A percentile compares a stretch with the other conserved stretches of the same genome.
These are phyloP conservation scores for Asterochloris sp. DNA, from an alignment of 139 green algal species.

Conservation along the genomic window DNA sequence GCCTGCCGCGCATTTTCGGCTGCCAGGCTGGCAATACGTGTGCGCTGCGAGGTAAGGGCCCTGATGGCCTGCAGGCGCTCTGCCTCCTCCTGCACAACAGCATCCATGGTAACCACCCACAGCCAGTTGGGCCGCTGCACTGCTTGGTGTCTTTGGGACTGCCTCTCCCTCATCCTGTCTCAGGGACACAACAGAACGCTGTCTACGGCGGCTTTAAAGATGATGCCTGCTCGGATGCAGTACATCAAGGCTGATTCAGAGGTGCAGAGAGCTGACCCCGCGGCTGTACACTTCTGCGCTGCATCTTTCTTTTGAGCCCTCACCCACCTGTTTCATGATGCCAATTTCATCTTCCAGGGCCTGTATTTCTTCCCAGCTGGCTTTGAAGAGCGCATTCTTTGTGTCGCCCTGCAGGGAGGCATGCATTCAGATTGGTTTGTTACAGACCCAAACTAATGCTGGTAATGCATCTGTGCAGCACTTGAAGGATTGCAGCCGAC, in stretches of 20 bases:
- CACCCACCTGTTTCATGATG: conserved; percentile 14
- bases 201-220: too few species aligned
- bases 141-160: too few species aligned
- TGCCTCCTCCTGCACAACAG: conserved; percentile 15
- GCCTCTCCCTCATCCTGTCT: too few species aligned
- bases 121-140: too few species aligned
- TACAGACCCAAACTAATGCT: neutral
- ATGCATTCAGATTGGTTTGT: neutral
- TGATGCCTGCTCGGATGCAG: too few species aligned
- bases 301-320: conserved; percentile 12
- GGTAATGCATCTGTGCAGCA: too few species aligned
- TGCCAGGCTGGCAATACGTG: conserved; percentile 24
- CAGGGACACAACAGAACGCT: too few species aligned
- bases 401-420: conserved; percentile 1
- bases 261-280: too few species aligned
- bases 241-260: too few species aligned
- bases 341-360: conserved; percentile 11
- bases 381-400: conserved; percentile 15
- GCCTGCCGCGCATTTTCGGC: conserved; percentile 20
- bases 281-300: neutral
- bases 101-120: neutral
- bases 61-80: conserved; percentile 31
- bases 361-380: conserved; percentile 24
- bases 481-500: neutral
- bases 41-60: conserved; percentile 37